Evolutionary conservation across 2,329 filamentous ascomycete genomes (phyloP), one percentile per base, ranked within the genome.

Genomic region (Colletotrichum spaethianum): DNA sequence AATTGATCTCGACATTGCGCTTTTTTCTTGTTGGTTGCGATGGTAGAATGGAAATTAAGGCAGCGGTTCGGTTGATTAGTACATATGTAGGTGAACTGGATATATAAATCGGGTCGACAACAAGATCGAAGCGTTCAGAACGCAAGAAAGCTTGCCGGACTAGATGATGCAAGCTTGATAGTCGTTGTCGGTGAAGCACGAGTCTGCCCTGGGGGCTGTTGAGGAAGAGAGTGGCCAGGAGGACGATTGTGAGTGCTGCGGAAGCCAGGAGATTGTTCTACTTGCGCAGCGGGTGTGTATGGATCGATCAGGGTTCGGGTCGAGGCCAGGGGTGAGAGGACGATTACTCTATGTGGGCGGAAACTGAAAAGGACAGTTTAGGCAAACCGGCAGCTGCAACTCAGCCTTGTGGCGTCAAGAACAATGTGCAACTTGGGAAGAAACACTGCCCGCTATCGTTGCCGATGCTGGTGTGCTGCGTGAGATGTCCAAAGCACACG

Each of bases 1-100:
- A 0, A 80, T 71, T 2, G 86, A 79, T 66, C 76, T 82, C n/a
- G 73, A 71, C 73, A 74, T 74, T 62, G 28, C 28, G 52, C 31
- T 38, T 26, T 28, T 9, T 40, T 4, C 11, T 2, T 31, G 53
- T 23, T 26, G 7, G 23, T 52, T n/a, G 44, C 8, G 31, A 36
- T 36, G 7, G 11, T 4, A 12, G 20, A 23, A 4, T 40, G n/a
- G 5, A 8, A 11, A 3, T 20, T 4, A 38, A 18, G 26, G 44
- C 46, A 52, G 6, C 5, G 16, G n/a, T 14, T 26, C 18, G 5
- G 18, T 26, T 18, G 11, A 33, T 23, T 26, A 9, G 20, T 42
- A 26, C 48, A 61, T 61, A 36, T 44, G 33, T 33, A 2, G 36
- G 23, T 6, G n/a, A 38, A 26, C 4, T 31, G n/a, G 2, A 50